Conservation (phyloP, 495 filamentous ascomycete species). For the Xylaria telfairii region DNA sequence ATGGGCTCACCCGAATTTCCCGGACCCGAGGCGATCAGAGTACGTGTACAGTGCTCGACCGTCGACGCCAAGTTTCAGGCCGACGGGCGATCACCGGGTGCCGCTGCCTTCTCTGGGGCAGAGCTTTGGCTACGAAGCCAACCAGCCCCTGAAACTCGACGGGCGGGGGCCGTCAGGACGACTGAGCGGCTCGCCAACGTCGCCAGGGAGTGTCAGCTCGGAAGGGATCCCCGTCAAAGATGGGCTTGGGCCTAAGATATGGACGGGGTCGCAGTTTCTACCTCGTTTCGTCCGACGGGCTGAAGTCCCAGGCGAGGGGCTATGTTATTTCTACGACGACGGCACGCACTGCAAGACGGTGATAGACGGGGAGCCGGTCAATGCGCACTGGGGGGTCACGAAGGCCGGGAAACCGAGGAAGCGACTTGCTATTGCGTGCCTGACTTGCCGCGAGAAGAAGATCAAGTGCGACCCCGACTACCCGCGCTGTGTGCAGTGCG, state of each 20-base stretch:
- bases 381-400: constrained; percentile 90
- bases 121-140: constrained; percentile 31
- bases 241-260: constrained; percentile 64
- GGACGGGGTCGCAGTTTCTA: constrained; percentile 65
- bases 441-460: constrained; percentile 94
- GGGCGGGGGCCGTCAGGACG: constrained; percentile 28
- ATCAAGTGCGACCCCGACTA: constrained; percentile 92
- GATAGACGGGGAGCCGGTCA: constrained; percentile 85
- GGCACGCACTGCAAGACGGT: constrained; percentile 81
- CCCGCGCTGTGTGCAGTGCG: constrained; percentile 85
- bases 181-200: constrained; percentile 46
- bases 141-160: constrained; percentile 33
- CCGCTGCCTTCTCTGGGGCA: constrained; percentile 37
- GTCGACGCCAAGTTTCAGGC: constrained; percentile 33
- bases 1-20: constrained; percentile 31
- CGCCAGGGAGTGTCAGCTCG: constrained; percentile 44
- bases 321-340: constrained; percentile 89
- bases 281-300: constrained; percentile 63
- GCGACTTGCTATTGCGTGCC: constrained; percentile 84
- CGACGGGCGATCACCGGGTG: constrained; percentile 31
- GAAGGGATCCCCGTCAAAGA: constrained; percentile 57
- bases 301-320: constrained; percentile 76
- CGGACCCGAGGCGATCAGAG: constrained; percentile 41
- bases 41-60: constrained; percentile 40
- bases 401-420: constrained; percentile 93